These are phyloP conservation scores for Neofusicoccum cordaticola DNA, from an alignment of 2,329 filamentous ascomycete genomes.

Conservation along the genomic window DNA sequence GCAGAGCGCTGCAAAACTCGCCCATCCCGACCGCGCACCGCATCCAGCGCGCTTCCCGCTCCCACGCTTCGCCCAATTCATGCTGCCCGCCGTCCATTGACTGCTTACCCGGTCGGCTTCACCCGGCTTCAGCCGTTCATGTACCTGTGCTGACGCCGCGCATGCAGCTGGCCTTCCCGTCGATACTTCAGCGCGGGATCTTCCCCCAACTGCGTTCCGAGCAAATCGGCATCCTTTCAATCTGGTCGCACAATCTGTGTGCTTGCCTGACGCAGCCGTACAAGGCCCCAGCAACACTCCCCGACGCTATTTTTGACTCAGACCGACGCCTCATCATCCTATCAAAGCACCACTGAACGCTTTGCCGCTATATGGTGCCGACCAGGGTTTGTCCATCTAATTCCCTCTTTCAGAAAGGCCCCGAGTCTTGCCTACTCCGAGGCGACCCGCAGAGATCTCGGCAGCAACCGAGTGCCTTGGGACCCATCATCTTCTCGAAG, in stretches of 20 bases:
- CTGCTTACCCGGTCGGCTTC: slow-evolving; percentile 7
- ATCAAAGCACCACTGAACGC: neutral
- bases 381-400: slow-evolving; percentile 15
- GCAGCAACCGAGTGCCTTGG: slow-evolving; percentile 33
- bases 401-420: slow-evolving; percentile 15
- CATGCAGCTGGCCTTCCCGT: slow-evolving; percentile 15
- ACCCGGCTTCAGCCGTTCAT: slow-evolving; percentile 15
- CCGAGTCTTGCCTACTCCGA: slow-evolving; percentile 7
- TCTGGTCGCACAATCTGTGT: slow-evolving; percentile 12
- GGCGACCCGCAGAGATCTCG: slow-evolving; percentile 24
- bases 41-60: neutral
- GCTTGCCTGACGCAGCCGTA: slow-evolving; percentile 5
- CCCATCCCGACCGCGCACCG: slow-evolving; percentile 13
- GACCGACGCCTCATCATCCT: neutral
- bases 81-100: slow-evolving; percentile 9
- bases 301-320: slow-evolving; percentile 15
- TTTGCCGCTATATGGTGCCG: slow-evolving; percentile 6
- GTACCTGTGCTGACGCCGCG: slow-evolving; percentile 15
- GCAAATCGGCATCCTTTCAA: slow-evolving; percentile 15
- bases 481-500: slow-evolving; percentile 25
- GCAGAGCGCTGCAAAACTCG: slow-evolving; percentile 2
- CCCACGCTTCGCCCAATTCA: neutral
- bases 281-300: neutral
- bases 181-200: slow-evolving; percentile 12
- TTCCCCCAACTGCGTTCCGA: slow-evolving; percentile 6